Base-by-base conservation (phyloP, 371 early-diverging fungal species). In the Apophysomyces trapeziformis region DNA sequence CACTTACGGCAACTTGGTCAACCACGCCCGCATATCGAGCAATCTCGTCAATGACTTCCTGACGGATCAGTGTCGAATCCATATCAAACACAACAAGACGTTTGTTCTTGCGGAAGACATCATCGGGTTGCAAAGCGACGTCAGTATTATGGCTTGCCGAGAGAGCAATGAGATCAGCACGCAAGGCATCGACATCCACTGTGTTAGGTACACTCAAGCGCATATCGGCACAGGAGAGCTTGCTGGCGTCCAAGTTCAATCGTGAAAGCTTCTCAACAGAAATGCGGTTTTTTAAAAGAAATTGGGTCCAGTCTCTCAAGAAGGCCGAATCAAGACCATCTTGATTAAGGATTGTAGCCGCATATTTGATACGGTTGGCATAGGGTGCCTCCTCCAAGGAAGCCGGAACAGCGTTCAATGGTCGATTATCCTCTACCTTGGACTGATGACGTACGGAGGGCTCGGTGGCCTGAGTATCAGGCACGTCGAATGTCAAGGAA, bases 21-120 rank as follows among this genome's bases (percentile, higher is more conserved):
- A 95, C 92, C 21, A 97, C 94, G 57, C 97, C 97, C 8, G 94
- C 92, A 68, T 92, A 78, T 38, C 91, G 79, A 12, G 98, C 99
- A 77, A 99, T 93, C 80, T 98, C 98, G 76, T 99, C 99, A 84
- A 99, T 99, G 18, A 96, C 97, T 71, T 99, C 99, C 75, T 98
- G 97, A 72, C 94, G 93, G 70, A 99, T 99, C 63, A 99, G 75
- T 0, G 99, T 99, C 4, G 96, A 96, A 72, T 99, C 99, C 97
- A 99, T 97, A 80, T 99, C 99, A 82, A 99, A 98, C 5, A 98
- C 95, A 5, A 95, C 95, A 38, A 99, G 84, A 47, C 98, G 88
- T 80, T 96, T 96, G 68, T 95, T 88, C 64, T 89, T 86, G 56
- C 97, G 81, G 77, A 90, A 96, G 5, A 96, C 93, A 69, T 93